phyloP scores from a whole-genome alignment of 2,329 filamentous ascomycete species.

The Gremmenia infestans region DNA sequence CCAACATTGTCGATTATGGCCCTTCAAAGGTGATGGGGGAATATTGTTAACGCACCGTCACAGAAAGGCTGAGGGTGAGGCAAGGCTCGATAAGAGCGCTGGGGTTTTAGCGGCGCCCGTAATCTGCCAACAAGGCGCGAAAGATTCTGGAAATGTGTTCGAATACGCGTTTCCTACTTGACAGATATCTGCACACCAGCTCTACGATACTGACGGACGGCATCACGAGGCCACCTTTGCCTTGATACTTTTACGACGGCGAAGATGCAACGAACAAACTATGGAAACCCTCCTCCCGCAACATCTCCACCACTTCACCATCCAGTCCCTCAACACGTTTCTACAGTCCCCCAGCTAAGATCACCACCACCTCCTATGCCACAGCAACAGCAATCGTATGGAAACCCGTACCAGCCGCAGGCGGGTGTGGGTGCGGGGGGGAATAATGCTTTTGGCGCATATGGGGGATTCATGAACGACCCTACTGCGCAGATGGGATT shows the following conservation, averaged over 20 bases:
- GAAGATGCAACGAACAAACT: slow-evolving; percentile 78
- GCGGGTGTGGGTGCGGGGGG: slow-evolving; percentile 36
- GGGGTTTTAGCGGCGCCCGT: neutral
- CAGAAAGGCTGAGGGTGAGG: too few relatives aligned
- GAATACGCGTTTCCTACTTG: neutral
- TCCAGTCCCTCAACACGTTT: slow-evolving; percentile 96
- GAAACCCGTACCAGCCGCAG: slow-evolving; percentile 70
- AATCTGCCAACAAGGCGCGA: neutral
- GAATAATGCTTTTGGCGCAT: slow-evolving; percentile 59
- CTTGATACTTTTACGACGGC: slow-evolving; percentile 1
- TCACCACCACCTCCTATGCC: slow-evolving; percentile 80
- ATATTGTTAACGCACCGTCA: too few relatives aligned
- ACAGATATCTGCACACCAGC: neutral
- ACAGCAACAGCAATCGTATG: slow-evolving; percentile 61
- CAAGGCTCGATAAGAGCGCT: neutral
- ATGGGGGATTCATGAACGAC: slow-evolving; percentile 93
- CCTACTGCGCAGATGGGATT: slow-evolving; percentile 92
- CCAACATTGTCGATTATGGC: slow-evolving; percentile 60
- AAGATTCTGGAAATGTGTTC: slow-evolving; percentile 13
- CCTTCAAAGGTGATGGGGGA: too few relatives aligned
- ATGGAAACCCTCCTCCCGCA: slow-evolving; percentile 63
- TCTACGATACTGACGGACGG: neutral
- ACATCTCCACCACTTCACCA: slow-evolving; percentile 92
- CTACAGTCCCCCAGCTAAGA: slow-evolving; percentile 92
- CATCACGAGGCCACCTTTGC: neutral